phyloP scores from a whole-genome alignment of 495 filamentous ascomycete genomes.

The Hypoxylon intermedium region DNA sequence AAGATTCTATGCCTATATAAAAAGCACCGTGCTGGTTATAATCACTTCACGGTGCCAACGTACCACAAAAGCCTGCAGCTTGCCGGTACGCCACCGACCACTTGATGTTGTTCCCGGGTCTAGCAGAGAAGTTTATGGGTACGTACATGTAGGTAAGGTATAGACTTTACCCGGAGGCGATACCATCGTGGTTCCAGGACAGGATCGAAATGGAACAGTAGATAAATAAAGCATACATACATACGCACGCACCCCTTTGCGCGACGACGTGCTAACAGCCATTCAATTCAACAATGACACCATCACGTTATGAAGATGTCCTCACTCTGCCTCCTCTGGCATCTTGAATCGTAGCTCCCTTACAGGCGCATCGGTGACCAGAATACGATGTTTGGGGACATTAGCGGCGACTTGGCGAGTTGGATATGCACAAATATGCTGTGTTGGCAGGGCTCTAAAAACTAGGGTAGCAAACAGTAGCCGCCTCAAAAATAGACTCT shows the following conservation, averaged over 20 bases:
- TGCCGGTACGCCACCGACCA: conserved; percentile 25
- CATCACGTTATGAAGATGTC: conserved; percentile 8
- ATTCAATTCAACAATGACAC: conserved; percentile 22
- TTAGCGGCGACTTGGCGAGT: conserved; percentile 34
- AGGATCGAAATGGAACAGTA: conserved; percentile 16
- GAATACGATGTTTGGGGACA: conserved; percentile 33
- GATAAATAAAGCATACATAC: conserved; percentile 35
- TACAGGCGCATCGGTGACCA: conserved; percentile 14
- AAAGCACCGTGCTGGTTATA: conserved; percentile 25
- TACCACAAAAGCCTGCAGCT: conserved; percentile 28
- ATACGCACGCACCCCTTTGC: too few species aligned
- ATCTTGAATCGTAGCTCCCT: conserved; percentile 19
- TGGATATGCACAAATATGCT: neutral
- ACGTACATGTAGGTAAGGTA: too few species aligned
- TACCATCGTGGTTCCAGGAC: conserved; percentile 7
- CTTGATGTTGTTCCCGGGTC: conserved; percentile 10
- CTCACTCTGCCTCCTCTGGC: neutral
- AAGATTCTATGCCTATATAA: conserved; percentile 12
- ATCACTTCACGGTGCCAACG: conserved; percentile 22
- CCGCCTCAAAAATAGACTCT: conserved; percentile 24
- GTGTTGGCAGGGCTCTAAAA: conserved; percentile 17
- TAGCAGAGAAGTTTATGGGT: neutral
- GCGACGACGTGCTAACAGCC: neutral
- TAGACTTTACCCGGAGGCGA: conserved; percentile 35
- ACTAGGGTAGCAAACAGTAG: neutral